Evolutionary conservation across 805 yeast species (phyloP).

Genomic region (Starmerella stellata): DNA sequence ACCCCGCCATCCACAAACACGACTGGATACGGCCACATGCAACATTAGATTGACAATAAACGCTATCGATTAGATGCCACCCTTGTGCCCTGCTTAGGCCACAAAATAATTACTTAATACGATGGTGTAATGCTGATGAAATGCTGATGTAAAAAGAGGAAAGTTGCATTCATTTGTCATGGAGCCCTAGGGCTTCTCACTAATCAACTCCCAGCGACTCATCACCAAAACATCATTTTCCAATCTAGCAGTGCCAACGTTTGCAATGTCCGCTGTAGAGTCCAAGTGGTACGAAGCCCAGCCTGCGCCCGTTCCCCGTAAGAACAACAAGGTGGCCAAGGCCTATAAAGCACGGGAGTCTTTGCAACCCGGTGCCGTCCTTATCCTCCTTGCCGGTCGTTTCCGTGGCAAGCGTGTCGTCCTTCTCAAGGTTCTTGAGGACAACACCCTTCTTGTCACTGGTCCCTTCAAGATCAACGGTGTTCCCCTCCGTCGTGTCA

Average conservation of each 20-base stretch:
- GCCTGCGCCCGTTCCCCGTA: constrained; percentile 63
- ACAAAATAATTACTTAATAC: too few species aligned
- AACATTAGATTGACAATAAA: too few species aligned
- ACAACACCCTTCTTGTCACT: constrained; percentile 89
- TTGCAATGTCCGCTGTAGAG: constrained; percentile 2
- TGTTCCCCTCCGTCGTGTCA: constrained; percentile 98
- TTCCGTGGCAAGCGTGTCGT: constrained; percentile 99
- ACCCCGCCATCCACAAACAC: too few species aligned
- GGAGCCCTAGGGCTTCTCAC: constrained; percentile 4
- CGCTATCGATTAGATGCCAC: too few species aligned
- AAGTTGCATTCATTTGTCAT: too few species aligned
- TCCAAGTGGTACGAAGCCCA: constrained; percentile 74
- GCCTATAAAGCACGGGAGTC: constrained; percentile 93
- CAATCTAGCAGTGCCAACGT: background rate
- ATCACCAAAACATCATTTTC: background rate
- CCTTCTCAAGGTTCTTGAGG: constrained; percentile 89
- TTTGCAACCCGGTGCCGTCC: constrained; percentile 93
- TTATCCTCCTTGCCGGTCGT: constrained; percentile 95
- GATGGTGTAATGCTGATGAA: too few species aligned
- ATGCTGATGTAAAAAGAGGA: too few species aligned
- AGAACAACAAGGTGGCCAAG: constrained; percentile 75
- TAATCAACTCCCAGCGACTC: background rate
- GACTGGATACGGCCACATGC: too few species aligned
- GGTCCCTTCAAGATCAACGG: constrained; percentile 99
- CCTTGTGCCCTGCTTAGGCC: too few species aligned